Conservation (phyloP, 768 basidiomycete genomes). For the Mycena maculata region DNA sequence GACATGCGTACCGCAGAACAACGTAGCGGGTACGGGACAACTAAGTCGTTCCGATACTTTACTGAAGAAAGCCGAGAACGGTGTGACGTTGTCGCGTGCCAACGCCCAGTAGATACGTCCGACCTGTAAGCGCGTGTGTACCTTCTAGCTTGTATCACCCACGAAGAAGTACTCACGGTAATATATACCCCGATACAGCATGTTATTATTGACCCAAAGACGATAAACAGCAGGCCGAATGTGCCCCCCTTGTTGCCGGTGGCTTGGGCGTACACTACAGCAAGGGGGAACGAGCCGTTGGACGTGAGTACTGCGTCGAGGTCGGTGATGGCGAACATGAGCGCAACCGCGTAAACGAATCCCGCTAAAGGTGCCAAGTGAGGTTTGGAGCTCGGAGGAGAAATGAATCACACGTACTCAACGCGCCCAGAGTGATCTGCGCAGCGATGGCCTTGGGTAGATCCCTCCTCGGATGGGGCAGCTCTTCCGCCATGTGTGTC, state of each 20-base stretch:
- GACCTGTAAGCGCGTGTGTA: conserved; percentile 12
- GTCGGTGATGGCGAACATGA: conserved; percentile 33
- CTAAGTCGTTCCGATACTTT: conserved; percentile 24
- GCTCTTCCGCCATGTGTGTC: conserved; percentile 34
- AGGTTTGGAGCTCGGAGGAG: not conserved
- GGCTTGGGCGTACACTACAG: conserved; percentile 28
- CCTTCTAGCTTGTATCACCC: not conserved
- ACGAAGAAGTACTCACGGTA: conserved; percentile 13
- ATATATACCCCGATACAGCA: conserved; percentile 25
- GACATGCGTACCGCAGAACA: conserved; percentile 29
- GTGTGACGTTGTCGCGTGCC: conserved; percentile 33
- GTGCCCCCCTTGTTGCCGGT: conserved; percentile 30
- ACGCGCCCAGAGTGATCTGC: conserved; percentile 27
- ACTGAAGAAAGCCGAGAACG: conserved; percentile 29
- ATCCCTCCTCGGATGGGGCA: conserved; percentile 30
- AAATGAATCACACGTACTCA: conserved; percentile 9
- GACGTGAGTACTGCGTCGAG: conserved; percentile 32
- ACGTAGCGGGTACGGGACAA: conserved; percentile 28
- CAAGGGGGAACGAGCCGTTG: conserved; percentile 30
- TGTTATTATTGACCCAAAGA: conserved; percentile 24
- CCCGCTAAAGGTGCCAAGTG: conserved; percentile 15
- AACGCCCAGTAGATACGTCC: conserved; percentile 33
- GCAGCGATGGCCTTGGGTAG: conserved; percentile 30
- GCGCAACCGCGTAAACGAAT: conserved; percentile 24
- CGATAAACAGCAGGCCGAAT: conserved; percentile 26